Base-by-base conservation (phyloP, 345 rosid genomes). In the Eucalyptus shirleyi region DNA sequence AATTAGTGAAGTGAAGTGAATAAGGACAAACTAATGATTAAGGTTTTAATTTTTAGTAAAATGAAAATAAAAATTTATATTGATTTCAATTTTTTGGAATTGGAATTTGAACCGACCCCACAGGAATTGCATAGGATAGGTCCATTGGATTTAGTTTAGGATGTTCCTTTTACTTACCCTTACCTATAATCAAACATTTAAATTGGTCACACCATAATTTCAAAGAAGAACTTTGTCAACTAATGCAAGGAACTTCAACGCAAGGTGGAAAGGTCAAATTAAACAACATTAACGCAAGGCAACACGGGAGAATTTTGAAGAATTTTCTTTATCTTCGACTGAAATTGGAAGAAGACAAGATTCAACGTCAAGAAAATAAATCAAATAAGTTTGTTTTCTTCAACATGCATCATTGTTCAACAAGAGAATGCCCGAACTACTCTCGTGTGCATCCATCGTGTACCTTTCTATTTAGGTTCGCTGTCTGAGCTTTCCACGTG, bases 91-190 rank as follows among this genome's bases (percentile, higher is more conserved):
- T 19, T 53, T 53, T 53, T 4, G 59, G 26, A 53, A 53, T 2
- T 53, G 10, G 2, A 21, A 53, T 53, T 19, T 53, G 59, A 4
- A 53, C 2, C 1, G 1, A 5, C 2, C 59, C 11, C 59, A 21
- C 0, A 21, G 0, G 5, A 21, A 53, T 53, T 53, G 26, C 26
- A 53, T 2, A 53, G 1, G 4, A 53, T 53, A 19, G 24, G 59
- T 19, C 59, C 2, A 2, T 3, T 53, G 2, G 2, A 5, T 53
- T 2, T 2, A 8, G 1, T 53, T 53, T 53, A 2, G 9, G 59
- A 0, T 1, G 11, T 21, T 21, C 59, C 1, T 53, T 53, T 19
- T 53, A 2, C 26, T 53, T 4, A 53, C 4, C 11, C 59, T 53
- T 21, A 15, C 37, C 77, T 65, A 65, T 65, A n/a, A 65, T 15